Conservation (phyloP, 495 filamentous ascomycete species). For the Oidiodendron maius region DNA sequence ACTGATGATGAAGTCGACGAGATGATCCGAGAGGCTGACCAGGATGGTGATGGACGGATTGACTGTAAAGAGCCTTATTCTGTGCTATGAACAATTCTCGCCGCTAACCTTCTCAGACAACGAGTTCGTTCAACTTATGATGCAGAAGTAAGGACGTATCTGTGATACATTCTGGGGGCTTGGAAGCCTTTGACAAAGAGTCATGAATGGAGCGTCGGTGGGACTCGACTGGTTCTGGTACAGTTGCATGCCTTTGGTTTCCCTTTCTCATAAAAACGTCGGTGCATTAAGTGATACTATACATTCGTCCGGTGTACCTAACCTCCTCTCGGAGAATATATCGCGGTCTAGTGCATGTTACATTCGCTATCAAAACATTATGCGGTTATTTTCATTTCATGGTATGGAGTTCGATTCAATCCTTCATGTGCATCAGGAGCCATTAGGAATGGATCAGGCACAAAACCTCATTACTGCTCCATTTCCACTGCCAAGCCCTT, state of each 20-base stretch:
- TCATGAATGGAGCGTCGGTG: neutral
- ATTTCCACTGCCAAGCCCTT: too few relatives aligned
- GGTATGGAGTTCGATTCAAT: too few relatives aligned
- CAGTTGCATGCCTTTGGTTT: constrained; percentile 17
- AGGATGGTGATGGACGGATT: constrained; percentile 92
- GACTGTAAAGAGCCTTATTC: constrained; percentile 87
- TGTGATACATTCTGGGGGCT: constrained; percentile 1
- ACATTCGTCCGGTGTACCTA: neutral
- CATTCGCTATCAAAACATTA: too few relatives aligned
- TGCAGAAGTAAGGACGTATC: constrained; percentile 82
- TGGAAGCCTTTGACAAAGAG: constrained; percentile 5
- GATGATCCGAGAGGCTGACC: constrained; percentile 99
- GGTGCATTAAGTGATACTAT: constrained; percentile 2
- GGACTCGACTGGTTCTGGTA: constrained; percentile 4
- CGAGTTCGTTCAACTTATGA: constrained; percentile 99
- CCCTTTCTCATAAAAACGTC: constrained; percentile 17
- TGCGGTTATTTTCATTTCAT: too few relatives aligned
- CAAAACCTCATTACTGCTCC: too few relatives aligned
- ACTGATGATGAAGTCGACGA: constrained; percentile 99
- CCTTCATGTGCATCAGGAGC: too few relatives aligned
- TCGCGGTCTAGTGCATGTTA: too few relatives aligned
- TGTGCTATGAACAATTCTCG: neutral
- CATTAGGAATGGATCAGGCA: too few relatives aligned
- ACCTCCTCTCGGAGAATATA: too few relatives aligned
- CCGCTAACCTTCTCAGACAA: constrained; percentile 61